Evolutionary conservation across 495 filamentous ascomycete genomes (phyloP), one percentile per base, ranked within the genome.

Genomic region (Penicillium steckii): DNA sequence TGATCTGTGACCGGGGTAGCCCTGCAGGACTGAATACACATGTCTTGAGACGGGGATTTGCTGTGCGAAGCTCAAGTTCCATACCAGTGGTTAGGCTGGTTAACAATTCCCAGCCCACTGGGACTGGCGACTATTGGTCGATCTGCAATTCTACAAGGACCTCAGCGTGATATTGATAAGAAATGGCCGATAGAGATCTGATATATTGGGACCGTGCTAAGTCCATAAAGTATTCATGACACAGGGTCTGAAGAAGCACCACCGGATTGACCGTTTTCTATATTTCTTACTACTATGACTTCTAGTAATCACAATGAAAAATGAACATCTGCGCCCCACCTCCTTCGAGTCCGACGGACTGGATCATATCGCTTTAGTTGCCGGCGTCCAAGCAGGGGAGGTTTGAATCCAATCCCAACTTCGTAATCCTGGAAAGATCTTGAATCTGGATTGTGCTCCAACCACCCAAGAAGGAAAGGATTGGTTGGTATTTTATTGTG

Each of bases 91-190:
- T 48, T 64, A 33, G 50, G 24, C 50, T 43, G 52, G 59, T 56
- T 57, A 50, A 43, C 27, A 56, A 59, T 64, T 59, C 55, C 61
- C 61, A 56, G 40, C 30, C 8, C 4, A 29, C 29, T 61, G 61
- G 61, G 15, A 59, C 49, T 18, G 1, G 9, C 32, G n/a, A 27
- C 43, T 12, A 64, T 64, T 64, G 61, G 61, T 17, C 26, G 42
- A 57, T 55, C 55, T 27, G 17, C 24, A 17, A 18, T 18, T 9
- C 9, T 37, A 37, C 15, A 46, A 30, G n/a, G n/a, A n/a, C n/a
- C n/a, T n/a, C n/a, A n/a, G n/a, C n/a, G n/a, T n/a, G n/a, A n/a
- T n/a, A n/a, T n/a, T n/a, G n/a, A n/a, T n/a, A n/a, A n/a, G n/a
- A n/a, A n/a, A n/a, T n/a, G n/a, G n/a, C n/a, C n/a, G n/a, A n/a